Base-by-base conservation (phyloP, 768 basidiomycete genomes). In the Suillus occidentalis region DNA sequence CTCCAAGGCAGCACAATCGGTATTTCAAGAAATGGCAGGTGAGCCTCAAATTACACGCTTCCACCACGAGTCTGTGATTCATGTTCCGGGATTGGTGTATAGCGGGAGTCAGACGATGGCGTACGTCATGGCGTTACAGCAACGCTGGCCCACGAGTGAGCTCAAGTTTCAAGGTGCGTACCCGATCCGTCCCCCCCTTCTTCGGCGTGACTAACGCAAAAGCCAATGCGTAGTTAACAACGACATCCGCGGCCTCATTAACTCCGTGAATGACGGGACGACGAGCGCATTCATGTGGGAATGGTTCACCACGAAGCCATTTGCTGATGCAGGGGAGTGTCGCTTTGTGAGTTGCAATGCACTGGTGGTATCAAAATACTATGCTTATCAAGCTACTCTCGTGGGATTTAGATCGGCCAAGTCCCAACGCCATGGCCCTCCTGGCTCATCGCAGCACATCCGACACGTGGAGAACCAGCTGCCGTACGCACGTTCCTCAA, bases 271-370 rank as follows among this genome's bases (percentile, higher is more conserved):
- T 72, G 88, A 92, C 60, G 92, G 89, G 0, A 85, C 89, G 14
- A 95, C 95, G 7, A 92, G 92, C 67, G 91, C 90, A 13, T 96
- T 96, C 78, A 91, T 96, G 89, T 94, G 94, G 93, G 94, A 95
- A 75, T 94, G 91, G 92, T 97, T 97, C 76, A 90, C 89, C 5
- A 90, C 89, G 45, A 90, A 90, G 70, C 89, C 95, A 5, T 95
- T 87, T 70, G 86, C 83, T 7, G 93, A 96, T 72, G 82, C 84
- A 10, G 92, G 89, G 16, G 87, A 92, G 74, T 89, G 87, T 60
- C 87, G 91, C 14, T 95, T 95, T 77, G 95, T 96, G 75, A 75
- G 92, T 82, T 62, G 39, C 40, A 34, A n/a, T 55, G 16, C 37
- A 8, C 16, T 9, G 4, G 8, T 52, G 16, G 16, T 12, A 18